These are phyloP conservation scores for Penicillium sp. DNA, from an alignment of 2,329 filamentous ascomycete species.

Conservation along the genomic window DNA sequence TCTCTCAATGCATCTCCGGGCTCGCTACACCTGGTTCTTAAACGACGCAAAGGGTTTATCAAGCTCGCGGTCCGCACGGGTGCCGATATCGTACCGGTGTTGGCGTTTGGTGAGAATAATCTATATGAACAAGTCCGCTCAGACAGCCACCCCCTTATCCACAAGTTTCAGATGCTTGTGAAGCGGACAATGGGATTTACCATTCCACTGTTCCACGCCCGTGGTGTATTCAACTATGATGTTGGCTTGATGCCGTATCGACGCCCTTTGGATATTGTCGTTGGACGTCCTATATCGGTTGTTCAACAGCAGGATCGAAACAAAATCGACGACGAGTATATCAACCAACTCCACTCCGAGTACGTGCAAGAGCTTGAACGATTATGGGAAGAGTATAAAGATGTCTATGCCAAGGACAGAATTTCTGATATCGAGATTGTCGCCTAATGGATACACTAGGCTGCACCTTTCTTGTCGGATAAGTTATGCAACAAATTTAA, in stretches of 20 bases:
- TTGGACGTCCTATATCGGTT: slow-evolving; percentile 80
- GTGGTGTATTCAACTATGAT: slow-evolving; percentile 97
- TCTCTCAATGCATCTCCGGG: slow-evolving; percentile 86
- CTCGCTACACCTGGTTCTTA: slow-evolving; percentile 76
- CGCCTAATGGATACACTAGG: slow-evolving; percentile 30
- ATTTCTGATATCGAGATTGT: slow-evolving; percentile 51
- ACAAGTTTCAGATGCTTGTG: slow-evolving; percentile 79
- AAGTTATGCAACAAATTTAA: neutral
- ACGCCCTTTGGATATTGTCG: slow-evolving; percentile 83
- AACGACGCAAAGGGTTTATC: slow-evolving; percentile 86
- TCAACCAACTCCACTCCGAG: slow-evolving; percentile 77
- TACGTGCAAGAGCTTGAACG: slow-evolving; percentile 69
- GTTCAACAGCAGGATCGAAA: slow-evolving; percentile 58
- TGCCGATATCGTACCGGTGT: slow-evolving; percentile 90
- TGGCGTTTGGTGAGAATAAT: slow-evolving; percentile 95
- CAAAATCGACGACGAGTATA: slow-evolving; percentile 73
- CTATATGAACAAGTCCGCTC: slow-evolving; percentile 89
- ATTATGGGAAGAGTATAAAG: slow-evolving; percentile 54
- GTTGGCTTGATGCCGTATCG: slow-evolving; percentile 95
- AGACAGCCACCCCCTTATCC: slow-evolving; percentile 75
- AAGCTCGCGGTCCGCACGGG: slow-evolving; percentile 90
- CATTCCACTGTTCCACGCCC: slow-evolving; percentile 84
- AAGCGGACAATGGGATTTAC: slow-evolving; percentile 92
- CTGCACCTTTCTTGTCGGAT: neutral
- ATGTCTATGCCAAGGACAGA: slow-evolving; percentile 51